phyloP scores from a whole-genome alignment of 2,329 filamentous ascomycete species.

The Penicillium hordei region DNA sequence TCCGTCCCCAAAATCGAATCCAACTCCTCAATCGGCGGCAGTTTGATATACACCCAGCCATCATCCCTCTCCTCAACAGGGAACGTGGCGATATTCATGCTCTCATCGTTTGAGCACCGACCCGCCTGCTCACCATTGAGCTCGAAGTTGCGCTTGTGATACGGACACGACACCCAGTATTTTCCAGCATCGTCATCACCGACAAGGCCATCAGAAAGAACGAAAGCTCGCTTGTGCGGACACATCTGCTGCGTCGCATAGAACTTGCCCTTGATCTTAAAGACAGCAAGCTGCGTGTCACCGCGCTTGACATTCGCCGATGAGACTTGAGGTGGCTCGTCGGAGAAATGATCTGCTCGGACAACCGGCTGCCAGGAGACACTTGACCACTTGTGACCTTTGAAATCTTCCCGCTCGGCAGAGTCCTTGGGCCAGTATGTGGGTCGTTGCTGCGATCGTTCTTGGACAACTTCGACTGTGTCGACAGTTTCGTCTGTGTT shows the following conservation, averaged over 20 bases:
- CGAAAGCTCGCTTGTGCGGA: conserved; percentile 85
- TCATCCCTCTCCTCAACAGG: conserved; percentile 71
- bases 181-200: conserved; percentile 61
- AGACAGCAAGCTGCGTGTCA: conserved; percentile 84
- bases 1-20: conserved; percentile 75
- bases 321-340: conserved; percentile 65
- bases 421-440: conserved; percentile 73
- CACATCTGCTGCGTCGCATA: conserved; percentile 94
- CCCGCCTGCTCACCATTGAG: conserved; percentile 66
- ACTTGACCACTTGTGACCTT: conserved; percentile 62
- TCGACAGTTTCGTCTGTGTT: conserved; percentile 74
- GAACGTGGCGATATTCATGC: conserved; percentile 80
- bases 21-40: conserved; percentile 78
- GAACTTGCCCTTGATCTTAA: conserved; percentile 76
- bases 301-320: conserved; percentile 78
- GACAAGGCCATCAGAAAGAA: conserved; percentile 81
- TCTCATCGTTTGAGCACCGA: conserved; percentile 70
- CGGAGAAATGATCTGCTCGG: conserved; percentile 66
- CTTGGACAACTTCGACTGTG: conserved; percentile 67
- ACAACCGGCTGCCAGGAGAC: conserved; percentile 80
- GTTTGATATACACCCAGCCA: conserved; percentile 74
- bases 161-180: conserved; percentile 84
- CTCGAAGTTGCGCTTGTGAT: conserved; percentile 88
- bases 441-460: conserved; percentile 72
- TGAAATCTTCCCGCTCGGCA: conserved; percentile 67